Base-by-base conservation (phyloP, 192 early-diverging fungal species). In the Linnemannia zychae region DNA sequence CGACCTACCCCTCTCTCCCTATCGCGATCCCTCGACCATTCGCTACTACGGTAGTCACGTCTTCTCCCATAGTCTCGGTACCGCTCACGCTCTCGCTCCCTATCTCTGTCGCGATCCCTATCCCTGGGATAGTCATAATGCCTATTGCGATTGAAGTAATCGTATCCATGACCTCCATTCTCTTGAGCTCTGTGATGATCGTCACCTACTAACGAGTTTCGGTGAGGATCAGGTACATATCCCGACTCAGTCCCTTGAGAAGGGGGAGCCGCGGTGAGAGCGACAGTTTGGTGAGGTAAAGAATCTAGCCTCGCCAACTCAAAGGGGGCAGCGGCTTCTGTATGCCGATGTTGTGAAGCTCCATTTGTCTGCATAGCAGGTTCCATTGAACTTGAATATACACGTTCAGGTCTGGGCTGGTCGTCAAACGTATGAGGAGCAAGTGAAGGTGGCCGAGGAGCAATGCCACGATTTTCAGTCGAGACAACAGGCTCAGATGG, bases 11-110 rank as follows among this genome's bases (percentile, higher is more conserved):
- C 75, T 60, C 81, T 34, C 18, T 82, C 81, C 17, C 81, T 40
- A 5, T 82, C 81, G n/a, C 71, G 66, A 28, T 84, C 82, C 28
- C 82, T 46, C 0, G 83, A 85, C 83, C 83, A 85, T 31, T 85
- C 77, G 34, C 83, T 52, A 17, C 46, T 31, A 17, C 83, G 77
- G 63, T 79, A 79, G 44, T 85, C 83, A 22, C 68, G 46, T 72
- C 77, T 65, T 28, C 74, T 50, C 57, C 70, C 71, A 50, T 76
- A 79, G 7, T 85, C 83, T 22, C 83, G 83, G 22, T 85, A 79
- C 0, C 83, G 74, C 40, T 85, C 82, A 0, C 82, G 77, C 46
- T 85, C 83, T 4, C 83, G 83, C 3, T 84, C 72, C 17, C 66
- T 22, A 15, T 76, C 48, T 11, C 75, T 52, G 33, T 65, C 75